Evolutionary conservation across 2,329 filamentous ascomycete genomes (phyloP), one percentile per base, ranked within the genome.

Genomic region (Colletotrichum horii): DNA sequence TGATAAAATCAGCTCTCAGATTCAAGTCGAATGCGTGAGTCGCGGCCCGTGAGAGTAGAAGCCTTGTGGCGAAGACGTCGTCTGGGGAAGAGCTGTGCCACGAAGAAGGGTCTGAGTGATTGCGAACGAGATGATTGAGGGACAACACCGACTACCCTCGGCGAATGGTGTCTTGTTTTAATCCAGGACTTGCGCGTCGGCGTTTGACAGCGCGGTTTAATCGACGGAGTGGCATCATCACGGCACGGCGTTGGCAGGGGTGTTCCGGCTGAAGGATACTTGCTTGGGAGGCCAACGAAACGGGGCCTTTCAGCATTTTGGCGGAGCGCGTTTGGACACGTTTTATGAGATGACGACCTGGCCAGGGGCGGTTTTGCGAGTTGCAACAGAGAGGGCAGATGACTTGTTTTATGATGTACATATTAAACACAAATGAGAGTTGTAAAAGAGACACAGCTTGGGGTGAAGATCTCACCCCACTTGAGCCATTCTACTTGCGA

Each of bases 161-260:
- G 32, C 56, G 67, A 62, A 52, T 11, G 67, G 38, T 62, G 69
- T 73, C 38, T 58, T 62, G 58, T 66, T 62, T 68, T 26, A 62
- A 60, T 28, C 70, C 26, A 56, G 34, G 70, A 22, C 58, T 65
- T 74, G 74, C 70, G 67, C 64, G 48, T 61, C 58, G 70, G 64
- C 70, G 64, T 65, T 67, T 43, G 36, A 58, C 64, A 56, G 38
- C 73, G 62, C 70, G 69, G 43, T 73, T 65, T 65, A 56, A 65
- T 71, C 60, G 74, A 65, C 67, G 28, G 28, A 68, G 52, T 24
- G 70, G 38, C 58, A 73, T 75, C 72, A 75, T 67, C 73, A 75
- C 64, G 74, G 70, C 70, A 74, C 58, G 74, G 74, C 74, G 74
- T 76, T 76, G 58, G 58, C 74, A n/a, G 64, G 74, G 65, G 69